Evolutionary conservation across 2,329 filamentous ascomycete species (phyloP), one percentile per base, ranked within the genome.

Genomic region (Leptographium radiaticola): DNA sequence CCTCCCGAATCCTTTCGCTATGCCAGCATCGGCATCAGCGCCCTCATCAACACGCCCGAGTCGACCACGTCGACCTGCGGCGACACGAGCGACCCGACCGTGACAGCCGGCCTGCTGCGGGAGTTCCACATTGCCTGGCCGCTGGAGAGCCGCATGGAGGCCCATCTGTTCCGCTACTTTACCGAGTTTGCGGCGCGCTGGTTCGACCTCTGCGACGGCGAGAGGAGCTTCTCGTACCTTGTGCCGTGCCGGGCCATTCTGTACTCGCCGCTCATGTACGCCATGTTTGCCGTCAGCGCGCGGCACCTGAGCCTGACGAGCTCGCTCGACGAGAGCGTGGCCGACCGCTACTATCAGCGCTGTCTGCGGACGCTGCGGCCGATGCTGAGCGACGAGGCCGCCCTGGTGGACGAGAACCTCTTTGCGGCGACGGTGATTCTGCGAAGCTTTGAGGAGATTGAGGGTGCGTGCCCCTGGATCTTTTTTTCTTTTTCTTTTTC

Each of bases 361-460:
- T 47, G 49, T 16, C 34, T 55, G 8, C n/a, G 8, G 4, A 20
- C 44, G 8, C 25, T 55, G 7, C 33, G 48, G 16, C 53, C 49
- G 8, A 51, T 55, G 33, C 49, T 55, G 5, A 43, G 6, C 42
- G 49, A 55, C 38, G 49, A 50, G 25, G 36, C 36, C 10, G 42
- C 53, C 9, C 15, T 52, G 16, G 30, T 55, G 13, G 53, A 55
- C 44, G 53, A 55, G 43, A 50, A 50, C 30, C 20, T 55, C 15
- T 55, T 46, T 49, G 53, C 53, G 4, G 53, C 53, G 4, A 52
- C 53, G 3, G 53, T 55, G 5, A 55, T 55, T 13, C 30, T 55
- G 48, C 33, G 53, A 15, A 45, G 47, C 13, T 30, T 34, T 6
- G 53, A 55, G 16, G 53, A 55, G 33, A 47, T 52, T 25, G 42